A percentile compares a stretch with the other conserved stretches of the same genome.
Evolutionary conservation across 306 rosid species (phyloP).

Genomic region (Dicorynia guianensis): DNA sequence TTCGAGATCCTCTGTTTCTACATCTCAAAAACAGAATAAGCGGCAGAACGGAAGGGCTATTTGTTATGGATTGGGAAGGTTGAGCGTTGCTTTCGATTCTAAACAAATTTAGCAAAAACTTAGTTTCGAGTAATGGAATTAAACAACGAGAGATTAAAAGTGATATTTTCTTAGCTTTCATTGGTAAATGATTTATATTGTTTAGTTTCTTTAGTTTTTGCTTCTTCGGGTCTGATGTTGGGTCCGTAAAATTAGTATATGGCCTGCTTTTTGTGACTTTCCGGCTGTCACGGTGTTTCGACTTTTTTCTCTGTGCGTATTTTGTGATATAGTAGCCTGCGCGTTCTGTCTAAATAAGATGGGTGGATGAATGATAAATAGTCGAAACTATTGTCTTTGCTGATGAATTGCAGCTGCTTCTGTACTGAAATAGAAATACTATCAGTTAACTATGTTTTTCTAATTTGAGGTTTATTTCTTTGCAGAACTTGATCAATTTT

Average conservation of each 20-base stretch:
- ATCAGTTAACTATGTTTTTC: not conserved
- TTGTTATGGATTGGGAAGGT: not conserved
- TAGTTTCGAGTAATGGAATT: not conserved
- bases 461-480: conserved; percentile 1
- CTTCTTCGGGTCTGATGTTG: not conserved
- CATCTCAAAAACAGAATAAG: not conserved
- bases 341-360: too few relatives aligned
- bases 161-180: not conserved
- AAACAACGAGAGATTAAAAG: not conserved
- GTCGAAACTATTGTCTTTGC: not conserved
- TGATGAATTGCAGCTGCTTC: not conserved
- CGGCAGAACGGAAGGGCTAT: not conserved
- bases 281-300: conserved; percentile 16
- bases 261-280: conserved; percentile 11
- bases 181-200: not conserved
- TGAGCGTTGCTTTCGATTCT: not conserved
- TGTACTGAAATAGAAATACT: not conserved
- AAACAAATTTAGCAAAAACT: not conserved
- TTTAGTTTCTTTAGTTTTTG: not conserved
- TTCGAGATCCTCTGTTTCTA: not conserved
- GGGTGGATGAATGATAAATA: not conserved
- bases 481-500: not conserved
- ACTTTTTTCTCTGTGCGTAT: not conserved
- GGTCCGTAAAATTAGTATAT: not conserved
- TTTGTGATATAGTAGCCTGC: not conserved